Base-by-base conservation (phyloP, 148 eudicot species). In the Camellia sinensis region DNA sequence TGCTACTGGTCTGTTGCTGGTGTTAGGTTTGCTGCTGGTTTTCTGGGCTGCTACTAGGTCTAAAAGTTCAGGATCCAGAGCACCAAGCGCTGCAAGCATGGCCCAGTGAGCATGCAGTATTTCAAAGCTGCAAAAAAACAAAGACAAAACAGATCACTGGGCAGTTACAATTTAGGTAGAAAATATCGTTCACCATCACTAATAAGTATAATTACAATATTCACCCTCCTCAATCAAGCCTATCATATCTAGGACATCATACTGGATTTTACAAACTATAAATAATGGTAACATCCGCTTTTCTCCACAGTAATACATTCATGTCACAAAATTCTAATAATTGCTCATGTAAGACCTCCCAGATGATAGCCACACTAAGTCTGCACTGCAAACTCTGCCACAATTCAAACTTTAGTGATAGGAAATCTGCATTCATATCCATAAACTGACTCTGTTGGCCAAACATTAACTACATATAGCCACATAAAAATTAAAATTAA, bases 1-100 rank as follows among this genome's bases (percentile, higher is more conserved):
- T 22, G 29, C 29, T 22, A 22, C 29, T 22, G 29, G 29, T 22
- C 29, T 22, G 29, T 22, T 22, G 29, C 29, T 22, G 29, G 29
- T 22, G 29, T 22, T 22, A 22, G 29, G 29, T 22, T 22, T 22
- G 29, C 0, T 22, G 29, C 29, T 22, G 29, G 29, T 22, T 22
- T 22, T 22, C 29, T 22, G 92, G 59, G 89, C 86, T 72, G 95
- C 99, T 66, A 80, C 62, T 13, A 87, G 80, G 61, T 94, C 88
- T 68, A 97, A 79, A 48, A 94, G 18, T 87, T 97, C 99, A 17
- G 99, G 99, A 82, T 94, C 82, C 45, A 97, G 81, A 81, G 95
- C 99, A 89, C 99, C 99, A 70, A 97, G 90, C 29, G 95, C 99
- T 59, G 89, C 99, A 83, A 97, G 98, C 99, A 97, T 97, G 81